Conservation (phyloP, 768 basidiomycete genomes). For the Mycena belliarum region DNA sequence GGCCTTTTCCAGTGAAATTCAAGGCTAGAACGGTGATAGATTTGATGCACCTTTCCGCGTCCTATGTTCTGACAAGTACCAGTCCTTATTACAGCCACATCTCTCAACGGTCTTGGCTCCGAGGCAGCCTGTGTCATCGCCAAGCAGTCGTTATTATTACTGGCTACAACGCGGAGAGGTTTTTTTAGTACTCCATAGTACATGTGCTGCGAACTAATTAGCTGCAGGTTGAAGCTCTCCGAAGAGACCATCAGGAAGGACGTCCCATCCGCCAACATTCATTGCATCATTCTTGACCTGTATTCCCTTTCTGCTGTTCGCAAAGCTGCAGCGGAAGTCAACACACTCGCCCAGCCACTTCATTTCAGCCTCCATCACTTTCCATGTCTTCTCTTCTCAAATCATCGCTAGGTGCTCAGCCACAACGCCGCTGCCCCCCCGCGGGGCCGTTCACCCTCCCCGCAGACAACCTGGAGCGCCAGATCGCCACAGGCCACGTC, state of each 20-base stretch:
- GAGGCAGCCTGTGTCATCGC: slow-evolving; percentile 1
- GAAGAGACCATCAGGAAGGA: background rate
- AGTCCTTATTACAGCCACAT: slow-evolving; percentile 10
- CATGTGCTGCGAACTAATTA: no score
- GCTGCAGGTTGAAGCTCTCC: background rate
- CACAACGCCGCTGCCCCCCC: no score
- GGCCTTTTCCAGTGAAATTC: background rate
- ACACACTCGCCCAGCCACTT: background rate
- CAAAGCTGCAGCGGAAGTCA: slow-evolving; percentile 1
- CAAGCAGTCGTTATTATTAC: slow-evolving; percentile 3
- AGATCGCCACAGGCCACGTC: no score
- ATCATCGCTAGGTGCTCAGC: no score
- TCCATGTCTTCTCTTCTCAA: no score
- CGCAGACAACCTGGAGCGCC: no score
- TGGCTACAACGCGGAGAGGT: slow-evolving; percentile 9
- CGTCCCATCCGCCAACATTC: background rate
- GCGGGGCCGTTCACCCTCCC: no score
- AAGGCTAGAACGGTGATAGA: background rate
- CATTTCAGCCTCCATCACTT: background rate
- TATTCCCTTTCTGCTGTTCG: background rate
- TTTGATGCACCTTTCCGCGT: no score
- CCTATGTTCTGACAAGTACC: no score
- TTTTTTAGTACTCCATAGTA: no score
- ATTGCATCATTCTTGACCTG: background rate
- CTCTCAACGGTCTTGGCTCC: background rate